Percentiles rank a stretch among this genome's conserved stretches.
phyloP scores from a whole-genome alignment of 768 basidiomycete species.

The Termitomyces heimii region DNA sequence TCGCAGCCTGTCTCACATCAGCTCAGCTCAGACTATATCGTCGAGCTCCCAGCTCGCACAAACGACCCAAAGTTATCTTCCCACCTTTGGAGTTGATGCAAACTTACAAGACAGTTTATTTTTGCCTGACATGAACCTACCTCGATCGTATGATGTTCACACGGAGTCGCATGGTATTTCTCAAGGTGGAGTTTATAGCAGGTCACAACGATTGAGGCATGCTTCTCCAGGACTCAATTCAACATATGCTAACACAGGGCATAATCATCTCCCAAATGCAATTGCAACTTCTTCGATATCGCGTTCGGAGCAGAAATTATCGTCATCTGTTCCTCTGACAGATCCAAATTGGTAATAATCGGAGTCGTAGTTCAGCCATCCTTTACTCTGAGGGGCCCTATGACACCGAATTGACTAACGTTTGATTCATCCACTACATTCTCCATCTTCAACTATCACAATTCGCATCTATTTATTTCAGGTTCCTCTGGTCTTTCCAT shows the following conservation, averaged over 20 bases:
- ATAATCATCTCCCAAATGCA: neutral
- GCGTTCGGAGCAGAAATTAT: neutral
- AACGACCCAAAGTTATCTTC: neutral
- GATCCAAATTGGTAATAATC: neutral
- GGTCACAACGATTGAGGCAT: neutral
- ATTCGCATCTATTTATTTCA: neutral
- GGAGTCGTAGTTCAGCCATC: neutral
- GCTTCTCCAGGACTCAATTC: neutral
- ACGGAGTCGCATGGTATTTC: neutral
- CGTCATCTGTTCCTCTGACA: neutral
- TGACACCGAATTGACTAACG: neutral
- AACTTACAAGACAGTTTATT: neutral
- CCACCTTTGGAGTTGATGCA: neutral
- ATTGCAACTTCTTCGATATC: neutral
- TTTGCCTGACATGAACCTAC: neutral
- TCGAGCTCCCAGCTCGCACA: neutral
- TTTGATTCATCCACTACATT: neutral
- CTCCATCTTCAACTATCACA: neutral
- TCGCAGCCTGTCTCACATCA: neutral
- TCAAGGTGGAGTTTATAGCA: neutral
- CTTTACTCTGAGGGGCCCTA: neutral
- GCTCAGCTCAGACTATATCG: neutral
- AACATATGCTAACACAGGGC: neutral
- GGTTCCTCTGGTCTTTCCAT: neutral
- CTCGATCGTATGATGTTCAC: neutral